Conservation (phyloP, 2,329 filamentous ascomycete species). For the Calonectria crousiana region DNA sequence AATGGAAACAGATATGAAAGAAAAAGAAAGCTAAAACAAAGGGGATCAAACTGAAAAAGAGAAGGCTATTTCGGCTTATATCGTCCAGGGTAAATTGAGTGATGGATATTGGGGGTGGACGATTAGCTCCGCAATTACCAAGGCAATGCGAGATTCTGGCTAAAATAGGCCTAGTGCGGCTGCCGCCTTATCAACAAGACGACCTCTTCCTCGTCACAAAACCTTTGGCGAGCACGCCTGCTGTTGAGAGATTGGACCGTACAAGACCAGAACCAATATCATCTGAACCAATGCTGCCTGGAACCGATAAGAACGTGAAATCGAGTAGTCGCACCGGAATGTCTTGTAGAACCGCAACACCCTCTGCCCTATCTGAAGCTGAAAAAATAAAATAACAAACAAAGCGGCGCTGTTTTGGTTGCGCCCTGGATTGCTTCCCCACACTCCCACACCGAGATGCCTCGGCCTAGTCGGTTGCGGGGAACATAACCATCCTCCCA, state of each 20-base stretch:
- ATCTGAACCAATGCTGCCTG: neutral
- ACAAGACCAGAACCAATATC: neutral
- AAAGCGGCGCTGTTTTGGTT: neutral
- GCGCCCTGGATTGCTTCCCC: conserved; percentile 26
- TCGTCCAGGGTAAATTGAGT: neutral
- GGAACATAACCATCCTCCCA: neutral
- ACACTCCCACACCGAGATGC: conserved; percentile 38
- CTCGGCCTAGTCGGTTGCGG: conserved; percentile 36
- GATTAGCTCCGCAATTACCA: conserved; percentile 2
- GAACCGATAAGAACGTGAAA: neutral
- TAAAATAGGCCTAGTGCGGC: neutral
- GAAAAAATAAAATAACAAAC: too few relatives aligned
- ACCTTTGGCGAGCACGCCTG: neutral
- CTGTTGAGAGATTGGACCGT: neutral
- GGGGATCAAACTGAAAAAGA: neutral
- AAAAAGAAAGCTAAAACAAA: neutral
- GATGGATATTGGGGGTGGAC: neutral
- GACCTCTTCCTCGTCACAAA: neutral
- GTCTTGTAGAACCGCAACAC: neutral
- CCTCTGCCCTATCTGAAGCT: neutral
- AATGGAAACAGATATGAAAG: neutral
- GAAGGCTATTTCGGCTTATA: neutral
- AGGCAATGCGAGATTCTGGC: neutral
- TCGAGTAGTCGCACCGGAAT: neutral
- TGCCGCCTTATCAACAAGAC: neutral